phyloP scores from a whole-genome alignment of 1,284 basidiomycete species.

The Apiotrichum gracile region DNA sequence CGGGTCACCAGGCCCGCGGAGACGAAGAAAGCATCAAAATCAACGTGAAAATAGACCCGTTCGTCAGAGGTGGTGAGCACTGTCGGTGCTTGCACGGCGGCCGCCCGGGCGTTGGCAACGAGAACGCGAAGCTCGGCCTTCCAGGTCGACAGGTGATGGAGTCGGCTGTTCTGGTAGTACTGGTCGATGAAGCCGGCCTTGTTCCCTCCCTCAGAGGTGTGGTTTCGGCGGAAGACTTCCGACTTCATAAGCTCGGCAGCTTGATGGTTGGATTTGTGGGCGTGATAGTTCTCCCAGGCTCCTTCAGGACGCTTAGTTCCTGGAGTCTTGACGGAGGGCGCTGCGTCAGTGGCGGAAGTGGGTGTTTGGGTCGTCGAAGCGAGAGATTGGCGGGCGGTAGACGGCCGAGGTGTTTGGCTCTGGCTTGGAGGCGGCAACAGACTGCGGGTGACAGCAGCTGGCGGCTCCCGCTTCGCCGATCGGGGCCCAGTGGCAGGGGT shows the following conservation, averaged over 20 bases:
- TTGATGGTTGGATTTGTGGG: conserved; percentile 53
- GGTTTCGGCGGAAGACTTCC: conserved; percentile 73
- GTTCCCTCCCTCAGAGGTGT: conserved; percentile 68
- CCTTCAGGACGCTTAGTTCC: conserved; percentile 28
- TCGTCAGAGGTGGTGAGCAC: conserved; percentile 38
- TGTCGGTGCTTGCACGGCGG: conserved; percentile 12
- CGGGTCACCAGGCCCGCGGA: conserved; percentile 73
- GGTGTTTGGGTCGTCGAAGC: too few relatives aligned
- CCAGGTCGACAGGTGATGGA: conserved; percentile 89
- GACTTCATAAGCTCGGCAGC: conserved; percentile 71
- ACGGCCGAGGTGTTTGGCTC: too few relatives aligned
- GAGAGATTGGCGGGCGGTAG: too few relatives aligned
- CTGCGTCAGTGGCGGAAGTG: too few relatives aligned
- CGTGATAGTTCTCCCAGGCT: conserved; percentile 51
- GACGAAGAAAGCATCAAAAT: conserved; percentile 98
- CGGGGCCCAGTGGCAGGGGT: too few relatives aligned
- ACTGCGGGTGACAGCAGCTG: too few relatives aligned
- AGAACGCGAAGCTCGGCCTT: conserved; percentile 81
- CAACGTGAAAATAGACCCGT: conserved; percentile 82
- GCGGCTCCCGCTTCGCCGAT: too few relatives aligned
- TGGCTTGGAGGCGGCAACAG: too few relatives aligned
- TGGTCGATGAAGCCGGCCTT: conserved; percentile 75
- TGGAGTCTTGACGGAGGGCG: not conserved
- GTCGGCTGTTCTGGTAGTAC: conserved; percentile 83
- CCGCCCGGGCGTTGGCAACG: conserved; percentile 64